Percentiles rank a stretch among this genome's conserved stretches.
Evolutionary conservation across 2,329 filamentous ascomycete genomes (phyloP).

Genomic region (Chrysoporthe cubensis): DNA sequence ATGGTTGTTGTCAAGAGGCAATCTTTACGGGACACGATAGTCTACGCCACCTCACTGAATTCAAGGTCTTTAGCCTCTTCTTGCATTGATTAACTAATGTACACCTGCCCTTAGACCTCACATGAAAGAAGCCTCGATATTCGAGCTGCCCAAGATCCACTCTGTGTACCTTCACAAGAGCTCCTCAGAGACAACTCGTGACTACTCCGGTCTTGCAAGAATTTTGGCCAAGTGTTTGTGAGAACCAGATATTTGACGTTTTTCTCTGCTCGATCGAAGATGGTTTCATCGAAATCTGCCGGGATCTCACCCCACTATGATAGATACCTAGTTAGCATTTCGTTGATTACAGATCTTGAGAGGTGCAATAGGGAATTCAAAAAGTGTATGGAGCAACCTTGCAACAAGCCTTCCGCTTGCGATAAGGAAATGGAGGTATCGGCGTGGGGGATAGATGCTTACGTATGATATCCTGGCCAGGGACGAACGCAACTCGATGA

Average conservation of each 20-base stretch:
- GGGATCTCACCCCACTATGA: slow-evolving; percentile 49
- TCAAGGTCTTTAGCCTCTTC: neutral
- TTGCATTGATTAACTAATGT: no score
- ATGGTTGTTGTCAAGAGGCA: neutral
- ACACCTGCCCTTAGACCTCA: neutral
- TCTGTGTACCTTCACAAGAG: neutral
- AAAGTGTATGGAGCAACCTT: neutral
- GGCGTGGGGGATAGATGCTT: neutral
- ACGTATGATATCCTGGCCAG: slow-evolving; percentile 6
- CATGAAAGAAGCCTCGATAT: neutral
- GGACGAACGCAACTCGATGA: slow-evolving; percentile 14
- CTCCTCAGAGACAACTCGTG: slow-evolving; percentile 9
- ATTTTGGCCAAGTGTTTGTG: slow-evolving; percentile 70
- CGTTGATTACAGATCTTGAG: neutral
- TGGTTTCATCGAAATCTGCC: slow-evolving; percentile 48
- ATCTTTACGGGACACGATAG: neutral
- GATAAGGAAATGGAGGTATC: neutral
- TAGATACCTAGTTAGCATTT: neutral
- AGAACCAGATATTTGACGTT: slow-evolving; percentile 69
- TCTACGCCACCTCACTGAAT: neutral
- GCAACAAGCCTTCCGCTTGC: neutral
- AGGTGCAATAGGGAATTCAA: neutral
- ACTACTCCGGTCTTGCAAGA: slow-evolving; percentile 39
- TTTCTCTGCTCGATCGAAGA: slow-evolving; percentile 64
- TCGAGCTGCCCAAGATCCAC: slow-evolving; percentile 1